Percentiles rank a stretch among this genome's conserved stretches.
Evolutionary conservation across 2,329 filamentous ascomycete species (phyloP).

Genomic region (Aaosphaeria arxii): DNA sequence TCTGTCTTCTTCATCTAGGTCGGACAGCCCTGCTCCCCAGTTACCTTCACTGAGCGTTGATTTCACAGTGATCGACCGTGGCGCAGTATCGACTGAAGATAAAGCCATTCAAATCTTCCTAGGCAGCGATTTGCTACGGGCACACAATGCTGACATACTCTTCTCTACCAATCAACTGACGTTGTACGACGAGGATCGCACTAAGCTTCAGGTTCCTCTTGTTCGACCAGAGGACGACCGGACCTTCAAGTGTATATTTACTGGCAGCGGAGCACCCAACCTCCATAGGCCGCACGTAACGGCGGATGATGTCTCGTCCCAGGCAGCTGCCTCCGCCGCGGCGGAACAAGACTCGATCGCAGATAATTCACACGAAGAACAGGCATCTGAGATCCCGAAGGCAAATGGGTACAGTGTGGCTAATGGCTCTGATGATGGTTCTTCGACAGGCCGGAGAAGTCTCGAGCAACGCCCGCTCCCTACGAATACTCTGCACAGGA

Average conservation of each 20-base stretch:
- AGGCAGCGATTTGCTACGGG: conserved; percentile 81
- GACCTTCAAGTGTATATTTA: conserved; percentile 74
- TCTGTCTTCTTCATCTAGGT: conserved; percentile 69
- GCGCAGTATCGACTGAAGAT: conserved; percentile 46
- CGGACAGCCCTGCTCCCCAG: conserved; percentile 69
- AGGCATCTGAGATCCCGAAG: conserved; percentile 3
- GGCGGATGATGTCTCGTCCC: not conserved
- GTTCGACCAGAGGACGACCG: conserved; percentile 86
- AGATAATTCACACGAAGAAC: conserved; percentile 4
- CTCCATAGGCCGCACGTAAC: conserved; percentile 2
- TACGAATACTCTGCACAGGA: conserved; percentile 12
- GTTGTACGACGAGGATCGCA: conserved; percentile 80
- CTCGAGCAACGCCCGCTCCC: conserved; percentile 28
- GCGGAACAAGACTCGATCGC: not conserved
- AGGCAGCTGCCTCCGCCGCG: conserved; percentile 1
- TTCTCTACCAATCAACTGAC: conserved; percentile 90
- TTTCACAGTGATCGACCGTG: conserved; percentile 69
- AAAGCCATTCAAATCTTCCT: conserved; percentile 80
- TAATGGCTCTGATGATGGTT: conserved; percentile 26
- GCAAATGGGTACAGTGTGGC: conserved; percentile 11
- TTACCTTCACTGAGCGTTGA: conserved; percentile 77
- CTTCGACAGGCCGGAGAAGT: conserved; percentile 24
- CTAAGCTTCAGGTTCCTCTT: conserved; percentile 85
- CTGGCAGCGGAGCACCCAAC: conserved; percentile 40
- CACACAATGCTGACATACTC: conserved; percentile 84